Base-by-base conservation (phyloP, 2,329 filamentous ascomycete genomes). In the Fusarium torreyae region DNA sequence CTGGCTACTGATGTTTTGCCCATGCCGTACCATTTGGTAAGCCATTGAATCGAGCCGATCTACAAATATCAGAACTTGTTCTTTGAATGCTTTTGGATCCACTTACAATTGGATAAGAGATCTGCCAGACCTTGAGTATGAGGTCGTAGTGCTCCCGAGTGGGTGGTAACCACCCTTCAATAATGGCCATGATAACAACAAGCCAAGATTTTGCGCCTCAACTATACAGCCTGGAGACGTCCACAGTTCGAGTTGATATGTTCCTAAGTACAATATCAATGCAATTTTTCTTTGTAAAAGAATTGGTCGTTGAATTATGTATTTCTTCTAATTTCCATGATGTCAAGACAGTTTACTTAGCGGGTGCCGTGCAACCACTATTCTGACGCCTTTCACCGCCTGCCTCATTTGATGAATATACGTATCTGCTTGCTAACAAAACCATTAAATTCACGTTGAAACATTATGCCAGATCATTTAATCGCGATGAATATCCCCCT, bases 1-100 rank as follows among this genome's bases (percentile, higher is more conserved):
- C 91, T 94, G 5, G 85, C 76, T 18, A 89, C 86, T 5, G 94
- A 97, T 4, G 94, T 97, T 81, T 98, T 98, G 78, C 96, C 96
- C 84, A 95, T 94, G 51, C 93, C 93, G 79, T 98, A 96, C 87
- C 89, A 97, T 57, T 88, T 86, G n/a, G 86, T 82, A 57, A 90
- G 62, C 91, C 92, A 97, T 88, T 97, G 94, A 22, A 88, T 52
- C 2, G 89, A 86, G 0, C 90, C 90, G 68, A 94, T 76, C 94
- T 97, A 64, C 13, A 52, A 34, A 10, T 17, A 55, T 68, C 24
- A 69, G 66, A 33, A 24, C 5, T 3, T 63, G 43, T 53, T n/a
- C 33, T 50, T 45, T 28, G 45, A 42, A 20, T 40, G 28, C n/a
- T 43, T 36, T 28, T 26, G 7, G 31, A 7, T 11, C 11, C n/a